phyloP scores from a whole-genome alignment of 352 stramenopile species.

The Phytophthora citricola region DNA sequence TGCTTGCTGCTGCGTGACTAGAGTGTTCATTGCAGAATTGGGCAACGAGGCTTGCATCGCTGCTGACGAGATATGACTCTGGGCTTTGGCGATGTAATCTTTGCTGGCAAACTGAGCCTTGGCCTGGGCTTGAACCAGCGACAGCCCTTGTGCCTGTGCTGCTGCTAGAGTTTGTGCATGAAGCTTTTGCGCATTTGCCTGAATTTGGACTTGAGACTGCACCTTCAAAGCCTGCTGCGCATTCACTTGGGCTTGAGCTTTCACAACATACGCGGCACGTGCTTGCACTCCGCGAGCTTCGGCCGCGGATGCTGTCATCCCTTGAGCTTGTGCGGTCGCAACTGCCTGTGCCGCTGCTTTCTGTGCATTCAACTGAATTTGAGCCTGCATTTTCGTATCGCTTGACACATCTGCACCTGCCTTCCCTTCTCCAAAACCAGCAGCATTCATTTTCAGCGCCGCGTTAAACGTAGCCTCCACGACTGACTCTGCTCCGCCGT shows the following conservation, averaged over 20 bases:
- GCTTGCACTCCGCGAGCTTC: slow-evolving; percentile 85
- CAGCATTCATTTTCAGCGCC: slow-evolving; percentile 60
- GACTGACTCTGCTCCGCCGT: slow-evolving; percentile 90
- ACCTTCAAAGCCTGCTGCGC: slow-evolving; percentile 83
- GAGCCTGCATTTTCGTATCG: slow-evolving; percentile 82
- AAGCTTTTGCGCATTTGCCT: slow-evolving; percentile 89
- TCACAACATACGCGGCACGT: slow-evolving; percentile 85
- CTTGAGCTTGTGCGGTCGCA: slow-evolving; percentile 79
- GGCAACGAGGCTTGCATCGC: slow-evolving; percentile 60
- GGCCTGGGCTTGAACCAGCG: slow-evolving; percentile 84
- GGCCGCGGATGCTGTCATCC: slow-evolving; percentile 66
- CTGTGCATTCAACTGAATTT: slow-evolving; percentile 87
- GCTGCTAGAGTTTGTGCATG: slow-evolving; percentile 86
- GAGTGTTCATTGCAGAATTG: slow-evolving; percentile 52
- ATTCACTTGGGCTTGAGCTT: slow-evolving; percentile 87
- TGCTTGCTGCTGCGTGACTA: slow-evolving; percentile 82
- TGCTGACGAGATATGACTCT: slow-evolving; percentile 81
- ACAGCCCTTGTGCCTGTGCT: slow-evolving; percentile 86
- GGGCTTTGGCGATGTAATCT: slow-evolving; percentile 90
- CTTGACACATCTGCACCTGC: slow-evolving; percentile 46
- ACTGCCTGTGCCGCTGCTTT: slow-evolving; percentile 86
- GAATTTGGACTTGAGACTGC: slow-evolving; percentile 90
- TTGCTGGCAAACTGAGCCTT: slow-evolving; percentile 90
- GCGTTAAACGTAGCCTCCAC: slow-evolving; percentile 93
- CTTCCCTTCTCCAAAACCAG: slow-evolving; percentile 48